Conservation (phyloP, 371 early-diverging fungal genomes). For the Fennellomyces sp. region DNA sequence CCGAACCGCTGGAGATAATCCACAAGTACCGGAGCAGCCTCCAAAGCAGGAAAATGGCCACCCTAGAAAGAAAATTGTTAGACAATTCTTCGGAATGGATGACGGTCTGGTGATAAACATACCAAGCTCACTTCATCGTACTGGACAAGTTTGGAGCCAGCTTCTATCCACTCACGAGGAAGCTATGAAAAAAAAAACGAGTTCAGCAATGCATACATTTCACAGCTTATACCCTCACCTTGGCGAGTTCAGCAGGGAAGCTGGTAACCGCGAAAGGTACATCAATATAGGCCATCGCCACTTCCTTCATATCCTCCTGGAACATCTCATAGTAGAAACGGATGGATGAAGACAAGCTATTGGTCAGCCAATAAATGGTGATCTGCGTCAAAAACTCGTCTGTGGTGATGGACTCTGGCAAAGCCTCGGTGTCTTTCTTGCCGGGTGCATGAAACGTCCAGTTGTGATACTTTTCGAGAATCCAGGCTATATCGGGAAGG, state of each 20-base stretch:
- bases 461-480: slow-evolving; percentile 65
- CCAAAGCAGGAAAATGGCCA: slow-evolving; percentile 75
- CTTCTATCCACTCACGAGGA: slow-evolving; percentile 64
- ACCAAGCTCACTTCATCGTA: slow-evolving; percentile 26
- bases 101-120: too few species aligned
- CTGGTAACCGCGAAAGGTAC: slow-evolving; percentile 57
- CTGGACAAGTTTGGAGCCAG: slow-evolving; percentile 26
- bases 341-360: slow-evolving; percentile 63
- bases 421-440: slow-evolving; percentile 23
- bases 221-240: neutral
- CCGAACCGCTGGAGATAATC: slow-evolving; percentile 47
- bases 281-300: slow-evolving; percentile 32
- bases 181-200: slow-evolving; percentile 17
- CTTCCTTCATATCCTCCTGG: slow-evolving; percentile 30
- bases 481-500: slow-evolving; percentile 44
- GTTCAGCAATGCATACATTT: neutral
- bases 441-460: slow-evolving; percentile 52
- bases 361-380: slow-evolving; percentile 66
- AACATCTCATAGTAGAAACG: slow-evolving; percentile 65
- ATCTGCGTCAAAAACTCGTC: slow-evolving; percentile 64
- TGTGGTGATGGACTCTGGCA: slow-evolving; percentile 45
- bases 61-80: slow-evolving; percentile 33
- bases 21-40: slow-evolving; percentile 51
- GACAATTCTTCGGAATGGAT: too few species aligned
- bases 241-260: slow-evolving; percentile 52